Evolutionary conservation across 148 eudicot genomes (phyloP).

Genomic region (Persicaria tinctoria): DNA sequence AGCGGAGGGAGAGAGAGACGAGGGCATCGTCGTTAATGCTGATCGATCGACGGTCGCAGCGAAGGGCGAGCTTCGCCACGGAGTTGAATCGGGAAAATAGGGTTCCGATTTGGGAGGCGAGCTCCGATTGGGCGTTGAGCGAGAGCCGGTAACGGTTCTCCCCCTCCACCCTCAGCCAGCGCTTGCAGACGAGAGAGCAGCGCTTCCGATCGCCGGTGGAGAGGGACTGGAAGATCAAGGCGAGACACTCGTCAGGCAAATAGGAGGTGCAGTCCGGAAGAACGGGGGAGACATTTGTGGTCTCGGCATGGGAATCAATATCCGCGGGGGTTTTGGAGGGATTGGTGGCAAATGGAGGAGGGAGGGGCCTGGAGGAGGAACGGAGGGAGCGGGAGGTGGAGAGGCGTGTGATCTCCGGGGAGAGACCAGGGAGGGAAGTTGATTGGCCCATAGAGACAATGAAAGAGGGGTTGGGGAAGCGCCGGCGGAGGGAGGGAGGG

Average conservation of each 20-base stretch:
- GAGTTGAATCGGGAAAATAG: slow-evolving; percentile 40
- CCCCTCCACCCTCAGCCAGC: slow-evolving; percentile 41
- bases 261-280: neutral
- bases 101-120: slow-evolving; percentile 10
- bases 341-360: no score
- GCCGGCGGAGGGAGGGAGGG: no score
- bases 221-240: slow-evolving; percentile 33
- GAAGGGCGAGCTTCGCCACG: slow-evolving; percentile 42
- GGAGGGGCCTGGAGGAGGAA: no score
- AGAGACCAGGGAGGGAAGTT: no score
- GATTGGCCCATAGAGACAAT: no score
- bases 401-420: no score
- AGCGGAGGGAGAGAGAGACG: slow-evolving; percentile 23
- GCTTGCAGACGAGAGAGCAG: slow-evolving; percentile 40
- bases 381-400: no score
- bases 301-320: no score
- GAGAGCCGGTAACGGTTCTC: slow-evolving; percentile 48
- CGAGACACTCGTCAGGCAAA: slow-evolving; percentile 38
- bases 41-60: slow-evolving; percentile 47
- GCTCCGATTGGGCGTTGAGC: slow-evolving; percentile 35
- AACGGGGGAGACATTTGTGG: neutral
- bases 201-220: slow-evolving; percentile 33
- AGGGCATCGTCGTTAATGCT: slow-evolving; percentile 40
- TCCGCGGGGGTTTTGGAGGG: no score
- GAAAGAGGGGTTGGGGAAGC: no score